These are phyloP conservation scores for Pythium apleroticum DNA, from an alignment of 352 stramenopile genomes.

Conservation along the genomic window DNA sequence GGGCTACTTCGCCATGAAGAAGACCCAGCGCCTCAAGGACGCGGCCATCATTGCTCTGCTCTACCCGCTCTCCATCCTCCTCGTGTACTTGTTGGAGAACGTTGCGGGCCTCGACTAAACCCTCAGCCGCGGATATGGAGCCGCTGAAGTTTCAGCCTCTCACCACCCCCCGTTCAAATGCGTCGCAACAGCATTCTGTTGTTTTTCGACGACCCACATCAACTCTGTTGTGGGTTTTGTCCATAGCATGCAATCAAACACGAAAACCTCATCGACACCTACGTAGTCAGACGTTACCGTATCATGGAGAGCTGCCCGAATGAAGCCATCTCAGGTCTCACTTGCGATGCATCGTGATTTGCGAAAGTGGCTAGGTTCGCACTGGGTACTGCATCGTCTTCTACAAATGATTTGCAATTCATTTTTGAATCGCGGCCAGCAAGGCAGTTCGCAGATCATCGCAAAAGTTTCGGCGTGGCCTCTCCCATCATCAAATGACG, in stretches of 20 bases:
- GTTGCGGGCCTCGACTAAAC: constrained; percentile 89
- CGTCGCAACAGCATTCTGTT: background rate
- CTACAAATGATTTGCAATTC: constrained; percentile 3
- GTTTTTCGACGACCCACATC: background rate
- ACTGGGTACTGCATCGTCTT: background rate
- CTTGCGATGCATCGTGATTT: background rate
- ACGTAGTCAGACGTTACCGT: too few species aligned
- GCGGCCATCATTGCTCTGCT: constrained; percentile 85
- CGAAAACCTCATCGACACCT: too few species aligned
- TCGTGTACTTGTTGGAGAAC: constrained; percentile 94
- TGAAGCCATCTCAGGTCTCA: background rate
- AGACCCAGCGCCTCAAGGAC: constrained; percentile 85
- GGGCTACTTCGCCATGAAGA: constrained; percentile 80
- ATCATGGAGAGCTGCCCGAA: background rate
- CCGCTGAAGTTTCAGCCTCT: background rate
- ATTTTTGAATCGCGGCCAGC: constrained; percentile 19
- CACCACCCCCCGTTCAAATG: background rate
- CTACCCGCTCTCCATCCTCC: constrained; percentile 92
- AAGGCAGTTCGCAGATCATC: constrained; percentile 26
- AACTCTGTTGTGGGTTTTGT: background rate
- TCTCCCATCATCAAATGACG: constrained; percentile 15
- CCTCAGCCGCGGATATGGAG: background rate
- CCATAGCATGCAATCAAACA: background rate
- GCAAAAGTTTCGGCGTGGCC: constrained; percentile 1
- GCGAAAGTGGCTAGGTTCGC: background rate